A percentile compares a stretch with the other conserved stretches of the same genome.
Evolutionary conservation across 495 filamentous ascomycete species (phyloP).

Genomic region (Lepidopterella palustris): DNA sequence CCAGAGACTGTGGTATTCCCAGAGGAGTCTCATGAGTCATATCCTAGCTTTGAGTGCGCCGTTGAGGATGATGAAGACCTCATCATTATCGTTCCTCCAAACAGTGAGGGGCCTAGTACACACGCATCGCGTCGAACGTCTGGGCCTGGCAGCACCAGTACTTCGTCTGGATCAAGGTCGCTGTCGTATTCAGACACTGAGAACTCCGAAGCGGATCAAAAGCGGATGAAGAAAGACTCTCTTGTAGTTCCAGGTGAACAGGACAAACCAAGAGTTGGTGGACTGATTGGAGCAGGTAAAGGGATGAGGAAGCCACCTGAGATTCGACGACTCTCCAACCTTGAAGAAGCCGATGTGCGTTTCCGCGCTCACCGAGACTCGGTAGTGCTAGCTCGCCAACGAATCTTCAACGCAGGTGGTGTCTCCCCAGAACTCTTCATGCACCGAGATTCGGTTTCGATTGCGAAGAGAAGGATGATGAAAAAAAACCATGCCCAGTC

Average conservation of each 20-base stretch:
- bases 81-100: conserved; percentile 17
- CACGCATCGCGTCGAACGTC: conserved; percentile 8
- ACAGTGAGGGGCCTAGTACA: conserved; percentile 15
- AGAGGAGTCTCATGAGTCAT: conserved; percentile 4
- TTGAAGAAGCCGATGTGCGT: conserved; percentile 12
- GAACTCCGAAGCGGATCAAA: not conserved
- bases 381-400: conserved; percentile 12
- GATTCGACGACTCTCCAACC: conserved; percentile 7
- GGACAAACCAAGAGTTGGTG: not conserved
- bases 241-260: conserved; percentile 6
- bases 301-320: conserved; percentile 1
- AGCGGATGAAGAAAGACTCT: not conserved
- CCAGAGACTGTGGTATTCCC: conserved; percentile 24
- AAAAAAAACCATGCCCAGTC: conserved; percentile 17
- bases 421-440: conserved; percentile 16
- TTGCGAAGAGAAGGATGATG: conserved; percentile 22
- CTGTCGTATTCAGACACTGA: not conserved
- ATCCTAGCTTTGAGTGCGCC: not conserved
- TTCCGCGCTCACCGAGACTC: conserved; percentile 25
- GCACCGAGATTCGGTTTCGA: conserved; percentile 20
- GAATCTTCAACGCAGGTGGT: conserved; percentile 14
- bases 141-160: not conserved
- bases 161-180: conserved; percentile 6
- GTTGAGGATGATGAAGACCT: conserved; percentile 11
- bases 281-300: not conserved